Base-by-base conservation (phyloP, 2,329 filamentous ascomycete genomes). In the Claviceps capensis region DNA sequence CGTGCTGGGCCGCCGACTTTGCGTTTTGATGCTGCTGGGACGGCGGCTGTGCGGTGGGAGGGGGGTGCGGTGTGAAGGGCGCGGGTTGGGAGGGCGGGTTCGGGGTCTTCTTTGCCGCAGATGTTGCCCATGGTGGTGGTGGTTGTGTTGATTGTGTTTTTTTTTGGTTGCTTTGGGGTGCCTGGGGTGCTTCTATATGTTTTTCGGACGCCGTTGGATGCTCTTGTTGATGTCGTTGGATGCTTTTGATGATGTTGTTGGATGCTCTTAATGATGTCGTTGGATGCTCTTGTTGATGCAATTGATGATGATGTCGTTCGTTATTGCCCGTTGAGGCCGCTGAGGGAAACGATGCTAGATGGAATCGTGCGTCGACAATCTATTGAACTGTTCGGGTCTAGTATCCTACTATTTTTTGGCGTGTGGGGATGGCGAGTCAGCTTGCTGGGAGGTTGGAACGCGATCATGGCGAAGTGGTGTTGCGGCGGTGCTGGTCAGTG, bases 41-140 rank as follows among this genome's bases (percentile, higher is more conserved):
- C 73, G 61, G 74, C 72, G 53, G 73, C 76, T 57, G 72, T 67
- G 56, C 62, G 72, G 58, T 64, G 74, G 56, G 70, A 66, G 67
- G 62, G 73, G 16, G 61, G 59, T 26, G 62, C 72, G 40, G 81
- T 74, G 58, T 81, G 84, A 51, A 95, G 75, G 40, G 81, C 78
- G 51, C 87, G 85, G 54, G 88, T 88, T 48, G 85, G 83, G 51
- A 79, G 78, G 50, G 79, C 70, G 66, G 79, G 74, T 60, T 86
- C 81, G 56, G 78, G 70, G 36, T 79, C 67, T 82, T 86, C 76
- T 67, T 88, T 89, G 65, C 88, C 86, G 72, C 87, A 95, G 69
- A 88, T 77, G 66, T 88, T 91, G 54, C 90, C 90, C 90, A 96
- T 95, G 41, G 22, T 43, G 11, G 11, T 19, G 17, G 8, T 43